Base-by-base conservation (phyloP, 106 monocot genomes). In the Apostasia shenzhenica region DNA sequence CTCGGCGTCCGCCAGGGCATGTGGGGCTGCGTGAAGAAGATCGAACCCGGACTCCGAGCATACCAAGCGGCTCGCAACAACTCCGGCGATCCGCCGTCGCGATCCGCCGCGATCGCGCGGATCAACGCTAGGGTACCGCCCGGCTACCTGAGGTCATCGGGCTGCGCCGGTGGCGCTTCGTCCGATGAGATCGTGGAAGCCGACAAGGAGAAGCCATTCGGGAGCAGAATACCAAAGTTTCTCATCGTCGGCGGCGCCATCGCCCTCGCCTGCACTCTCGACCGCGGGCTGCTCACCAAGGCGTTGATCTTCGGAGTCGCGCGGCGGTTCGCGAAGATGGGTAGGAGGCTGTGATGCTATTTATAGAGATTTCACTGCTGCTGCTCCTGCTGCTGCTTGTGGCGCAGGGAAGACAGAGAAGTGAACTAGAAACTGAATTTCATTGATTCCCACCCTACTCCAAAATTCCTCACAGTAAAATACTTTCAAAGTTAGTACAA, bases 251-350 rank as follows among this genome's bases (percentile, higher is more conserved):
- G 95, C 3, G 88, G 91, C 41, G 95, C 86, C 13, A 69, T 95
- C 9, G 82, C 74, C 5, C 81, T 91, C 46, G 95, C 91, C 1
- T 95, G 91, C 45, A 82, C 77, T 0, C 76, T 95, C 47, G 86
- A 95, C 45, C 72, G 79, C 37, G 95, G 95, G 7, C 73, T 95
- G 55, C 73, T 95, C 48, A 95, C 95, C 7, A 95, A 95, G 64
- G 91, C 91, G 49, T 70, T 95, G 41, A 82, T 95, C 47, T 91
- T 89, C 71, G 95, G 95, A 63, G 86, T 91, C 48, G 95, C 95
- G 0, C 73, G 95, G 48, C 86, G 72, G 63, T 95, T 95, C 74
- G 83, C 78, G 12, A 84, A 60, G 76, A 70, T 63, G 47, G 84
- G 86, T 44, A 81, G 67, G 57, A 69, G 80, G 72, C 67, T 74